Percentiles rank a stretch among this genome's conserved stretches.
Conservation (phyloP, 2,329 filamentous ascomycete genomes). For the Ascochyta koolunga region DNA sequence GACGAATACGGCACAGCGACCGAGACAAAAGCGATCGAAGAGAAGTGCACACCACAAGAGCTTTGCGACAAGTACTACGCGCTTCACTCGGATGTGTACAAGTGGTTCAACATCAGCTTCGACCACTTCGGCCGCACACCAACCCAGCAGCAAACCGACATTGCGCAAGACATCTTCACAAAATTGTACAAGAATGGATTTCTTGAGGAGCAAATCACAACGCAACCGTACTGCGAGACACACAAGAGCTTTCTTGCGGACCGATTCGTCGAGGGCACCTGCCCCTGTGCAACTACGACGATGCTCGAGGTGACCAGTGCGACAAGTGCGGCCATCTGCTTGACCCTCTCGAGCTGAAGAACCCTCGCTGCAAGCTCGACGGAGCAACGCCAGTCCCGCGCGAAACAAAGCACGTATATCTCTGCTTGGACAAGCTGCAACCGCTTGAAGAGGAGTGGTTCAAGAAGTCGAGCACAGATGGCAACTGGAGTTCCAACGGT, state of each 20-base stretch:
- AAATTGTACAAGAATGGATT: conserved; percentile 89
- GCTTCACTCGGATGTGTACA: conserved; percentile 87
- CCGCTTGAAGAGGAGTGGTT: conserved; percentile 79
- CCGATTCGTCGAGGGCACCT: conserved; percentile 81
- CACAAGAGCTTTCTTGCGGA: conserved; percentile 57
- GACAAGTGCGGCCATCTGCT: conserved; percentile 57
- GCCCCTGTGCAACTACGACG: conserved; percentile 69
- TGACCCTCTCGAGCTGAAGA: conserved; percentile 56
- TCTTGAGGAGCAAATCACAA: conserved; percentile 83
- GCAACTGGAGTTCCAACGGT: conserved; percentile 77
- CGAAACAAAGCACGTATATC: conserved; percentile 88
- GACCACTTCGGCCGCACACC: conserved; percentile 95
- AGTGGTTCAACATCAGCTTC: conserved; percentile 95
- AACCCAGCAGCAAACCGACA: conserved; percentile 85
- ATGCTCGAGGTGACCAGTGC: conserved; percentile 61
- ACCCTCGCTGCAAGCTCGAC: conserved; percentile 88
- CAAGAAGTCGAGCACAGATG: conserved; percentile 72
- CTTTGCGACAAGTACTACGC: conserved; percentile 93
- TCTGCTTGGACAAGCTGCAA: conserved; percentile 85
- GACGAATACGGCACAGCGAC: conserved; percentile 97
- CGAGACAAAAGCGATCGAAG: conserved; percentile 92
- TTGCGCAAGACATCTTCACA: conserved; percentile 88
- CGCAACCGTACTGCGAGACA: conserved; percentile 85
- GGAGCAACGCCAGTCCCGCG: conserved; percentile 78
- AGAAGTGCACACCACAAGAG: conserved; percentile 78